Evolutionary conservation across 2,329 filamentous ascomycete genomes (phyloP).

Genomic region (Aspergillus flavus): DNA sequence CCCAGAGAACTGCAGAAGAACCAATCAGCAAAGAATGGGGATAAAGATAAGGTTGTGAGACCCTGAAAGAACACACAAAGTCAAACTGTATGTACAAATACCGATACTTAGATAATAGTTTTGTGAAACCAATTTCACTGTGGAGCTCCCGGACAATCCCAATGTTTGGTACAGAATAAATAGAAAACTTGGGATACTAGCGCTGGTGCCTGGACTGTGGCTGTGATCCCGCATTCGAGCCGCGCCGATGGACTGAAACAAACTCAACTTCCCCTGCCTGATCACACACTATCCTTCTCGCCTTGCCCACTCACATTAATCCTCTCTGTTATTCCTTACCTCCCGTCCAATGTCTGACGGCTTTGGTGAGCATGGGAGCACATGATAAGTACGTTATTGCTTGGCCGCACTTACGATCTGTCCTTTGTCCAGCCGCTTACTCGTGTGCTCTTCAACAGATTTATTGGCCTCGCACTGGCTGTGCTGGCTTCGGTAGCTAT

Average conservation of each 20-base stretch:
- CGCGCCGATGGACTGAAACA: background rate
- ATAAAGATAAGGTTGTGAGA: background rate
- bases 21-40: background rate
- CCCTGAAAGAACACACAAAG: background rate
- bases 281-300: background rate
- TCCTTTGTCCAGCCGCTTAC: background rate
- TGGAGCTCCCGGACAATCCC: background rate
- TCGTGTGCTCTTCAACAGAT: background rate
- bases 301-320: background rate
- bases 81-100: background rate
- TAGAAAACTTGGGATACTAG: background rate
- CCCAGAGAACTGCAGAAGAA: background rate
- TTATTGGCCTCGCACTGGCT: constrained; percentile 3
- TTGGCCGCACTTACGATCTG: background rate
- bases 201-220: background rate
- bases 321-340: background rate
- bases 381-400: background rate
- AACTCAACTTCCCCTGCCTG: background rate
- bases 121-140: background rate
- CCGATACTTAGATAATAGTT: background rate
- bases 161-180: background rate
- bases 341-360: background rate
- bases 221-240: background rate
- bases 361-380: background rate
- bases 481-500: background rate